These are phyloP conservation scores for Diaporthe sp. DNA, from an alignment of 2,329 filamentous ascomycete genomes.

Conservation along the genomic window DNA sequence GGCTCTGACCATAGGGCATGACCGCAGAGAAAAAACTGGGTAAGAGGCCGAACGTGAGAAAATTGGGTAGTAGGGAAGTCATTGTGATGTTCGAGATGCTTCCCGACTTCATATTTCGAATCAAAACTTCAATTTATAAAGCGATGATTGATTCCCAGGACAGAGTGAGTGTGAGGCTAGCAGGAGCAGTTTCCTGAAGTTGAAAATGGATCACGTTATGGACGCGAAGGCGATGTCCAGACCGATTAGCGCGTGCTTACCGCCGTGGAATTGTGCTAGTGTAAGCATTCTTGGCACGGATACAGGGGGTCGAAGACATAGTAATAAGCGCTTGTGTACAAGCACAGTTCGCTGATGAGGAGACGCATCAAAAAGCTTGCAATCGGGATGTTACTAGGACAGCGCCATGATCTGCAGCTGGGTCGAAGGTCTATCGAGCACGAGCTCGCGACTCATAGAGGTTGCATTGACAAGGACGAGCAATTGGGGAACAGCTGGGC, in stretches of 20 bases:
- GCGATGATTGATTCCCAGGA: neutral
- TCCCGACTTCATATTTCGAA: neutral
- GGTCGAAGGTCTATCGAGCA: no score
- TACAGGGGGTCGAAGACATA: neutral
- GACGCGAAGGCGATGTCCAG: neutral
- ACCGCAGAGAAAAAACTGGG: neutral
- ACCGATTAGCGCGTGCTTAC: neutral
- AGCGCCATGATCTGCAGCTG: no score
- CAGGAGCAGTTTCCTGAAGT: neutral
- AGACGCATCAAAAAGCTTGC: neutral
- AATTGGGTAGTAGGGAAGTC: neutral
- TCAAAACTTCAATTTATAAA: neutral
- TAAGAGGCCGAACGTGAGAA: neutral
- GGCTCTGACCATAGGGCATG: neutral
- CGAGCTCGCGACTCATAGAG: no score
- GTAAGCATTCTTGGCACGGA: neutral
- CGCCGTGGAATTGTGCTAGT: neutral
- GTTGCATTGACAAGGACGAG: no score
- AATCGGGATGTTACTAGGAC: neutral
- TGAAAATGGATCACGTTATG: neutral
- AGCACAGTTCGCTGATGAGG: neutral
- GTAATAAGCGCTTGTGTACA: neutral
- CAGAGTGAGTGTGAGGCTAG: neutral
- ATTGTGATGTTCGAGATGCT: neutral
- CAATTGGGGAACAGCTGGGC: no score